Evolutionary conservation across 257 asterid species (phyloP).

Genomic region (Echium plantagineum): DNA sequence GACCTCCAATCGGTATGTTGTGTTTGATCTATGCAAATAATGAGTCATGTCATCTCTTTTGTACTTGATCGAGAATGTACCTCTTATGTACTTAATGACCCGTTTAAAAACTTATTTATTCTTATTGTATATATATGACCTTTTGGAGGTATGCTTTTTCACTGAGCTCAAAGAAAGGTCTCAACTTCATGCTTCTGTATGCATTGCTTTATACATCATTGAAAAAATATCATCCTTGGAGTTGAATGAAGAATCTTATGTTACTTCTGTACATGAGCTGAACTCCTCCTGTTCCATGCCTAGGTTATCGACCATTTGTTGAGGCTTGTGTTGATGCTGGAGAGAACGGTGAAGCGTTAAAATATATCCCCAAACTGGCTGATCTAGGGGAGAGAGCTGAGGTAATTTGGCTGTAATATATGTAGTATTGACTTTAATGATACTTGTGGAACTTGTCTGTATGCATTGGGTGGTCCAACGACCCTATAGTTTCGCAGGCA

Average conservation of each 20-base stretch:
- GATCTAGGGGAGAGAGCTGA: constrained; percentile 89
- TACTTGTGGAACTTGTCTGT: neutral
- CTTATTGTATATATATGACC: too few species aligned
- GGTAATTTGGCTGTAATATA: constrained; percentile 24
- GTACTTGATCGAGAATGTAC: too few species aligned
- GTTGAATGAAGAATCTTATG: too few species aligned
- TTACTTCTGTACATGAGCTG: neutral
- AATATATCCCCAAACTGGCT: constrained; percentile 76
- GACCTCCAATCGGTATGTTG: constrained; percentile 77
- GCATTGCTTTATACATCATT: too few species aligned
- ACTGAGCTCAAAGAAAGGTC: too few species aligned
- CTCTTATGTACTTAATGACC: too few species aligned
- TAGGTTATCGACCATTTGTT: constrained; percentile 94
- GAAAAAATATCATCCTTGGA: too few species aligned
- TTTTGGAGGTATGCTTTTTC: too few species aligned
- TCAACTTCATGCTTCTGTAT: too few species aligned
- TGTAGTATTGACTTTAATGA: neutral
- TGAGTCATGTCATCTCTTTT: neutral
- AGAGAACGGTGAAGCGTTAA: constrained; percentile 77
- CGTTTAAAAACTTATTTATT: too few species aligned
- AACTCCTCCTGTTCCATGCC: constrained; percentile 6
- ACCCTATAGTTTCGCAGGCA: too few species aligned
- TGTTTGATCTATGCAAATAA: neutral
- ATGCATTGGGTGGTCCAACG: too few species aligned
- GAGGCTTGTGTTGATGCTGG: constrained; percentile 91